Conservation (phyloP, 345 rosid genomes). For the Sonneratia alba region DNA sequence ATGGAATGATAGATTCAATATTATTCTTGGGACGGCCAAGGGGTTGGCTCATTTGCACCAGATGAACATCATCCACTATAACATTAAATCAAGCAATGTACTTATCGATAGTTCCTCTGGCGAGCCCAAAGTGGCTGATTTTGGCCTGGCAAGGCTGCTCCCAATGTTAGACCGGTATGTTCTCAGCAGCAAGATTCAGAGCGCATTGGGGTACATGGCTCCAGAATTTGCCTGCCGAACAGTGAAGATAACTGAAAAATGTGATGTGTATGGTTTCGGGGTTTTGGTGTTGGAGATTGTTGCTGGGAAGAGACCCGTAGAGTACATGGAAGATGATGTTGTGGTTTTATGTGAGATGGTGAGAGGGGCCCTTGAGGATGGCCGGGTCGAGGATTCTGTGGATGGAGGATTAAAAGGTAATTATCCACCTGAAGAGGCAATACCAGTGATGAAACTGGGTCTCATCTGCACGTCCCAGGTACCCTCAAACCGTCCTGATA, state of each 20-base stretch:
- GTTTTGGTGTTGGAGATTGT: constrained; percentile 74
- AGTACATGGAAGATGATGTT: constrained; percentile 98
- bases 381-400: constrained; percentile 74
- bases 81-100: constrained; percentile 86
- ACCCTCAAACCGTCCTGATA: constrained; percentile 95
- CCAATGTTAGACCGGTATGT: constrained; percentile 92
- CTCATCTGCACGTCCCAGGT: constrained; percentile 92
- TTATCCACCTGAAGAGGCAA: constrained; percentile 75
- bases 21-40: constrained; percentile 80
- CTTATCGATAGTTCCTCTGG: constrained; percentile 62
- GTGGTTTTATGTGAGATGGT: constrained; percentile 96
- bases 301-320: constrained; percentile 91
- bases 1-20: constrained; percentile 82
- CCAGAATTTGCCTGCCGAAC: constrained; percentile 96
- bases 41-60: constrained; percentile 82
- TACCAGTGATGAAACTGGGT: constrained; percentile 84
- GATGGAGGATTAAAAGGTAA: constrained; percentile 64
- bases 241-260: constrained; percentile 89
- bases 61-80: constrained; percentile 77
- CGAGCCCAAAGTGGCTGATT: constrained; percentile 88
- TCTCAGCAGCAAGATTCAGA: constrained; percentile 91
- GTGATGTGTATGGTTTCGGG: constrained; percentile 92
- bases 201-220: constrained; percentile 98
- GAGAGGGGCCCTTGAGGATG: constrained; percentile 81
- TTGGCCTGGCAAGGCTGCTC: constrained; percentile 75